Evolutionary conservation across 345 rosid genomes (phyloP).

Genomic region (Excoecaria cochinchinensis): DNA sequence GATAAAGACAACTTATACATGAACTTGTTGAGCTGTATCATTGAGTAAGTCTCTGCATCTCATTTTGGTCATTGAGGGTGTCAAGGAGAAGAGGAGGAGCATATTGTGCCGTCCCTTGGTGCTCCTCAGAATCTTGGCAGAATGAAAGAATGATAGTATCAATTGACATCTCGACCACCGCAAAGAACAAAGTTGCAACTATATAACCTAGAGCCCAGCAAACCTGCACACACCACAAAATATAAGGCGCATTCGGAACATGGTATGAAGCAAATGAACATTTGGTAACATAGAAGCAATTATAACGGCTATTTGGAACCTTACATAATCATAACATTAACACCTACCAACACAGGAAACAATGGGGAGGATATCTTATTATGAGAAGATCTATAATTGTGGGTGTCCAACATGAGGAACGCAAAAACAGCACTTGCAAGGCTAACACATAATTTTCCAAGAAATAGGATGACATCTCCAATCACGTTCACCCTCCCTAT

Average conservation of each 20-base stretch:
- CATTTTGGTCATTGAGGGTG: conserved; percentile 68
- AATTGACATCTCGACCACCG: conserved; percentile 93
- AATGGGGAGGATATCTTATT: conserved; percentile 90
- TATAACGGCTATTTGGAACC: not conserved
- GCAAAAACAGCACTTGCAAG: conserved; percentile 81
- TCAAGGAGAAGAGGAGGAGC: conserved; percentile 92
- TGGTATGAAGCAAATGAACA: not conserved
- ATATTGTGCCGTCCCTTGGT: conserved; percentile 92
- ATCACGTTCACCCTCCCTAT: conserved; percentile 93
- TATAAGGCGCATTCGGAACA: not conserved
- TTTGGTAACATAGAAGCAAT: not conserved
- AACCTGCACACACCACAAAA: conserved; percentile 45
- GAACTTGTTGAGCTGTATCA: conserved; percentile 21
- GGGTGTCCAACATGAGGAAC: conserved; percentile 90
- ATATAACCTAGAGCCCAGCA: conserved; percentile 91
- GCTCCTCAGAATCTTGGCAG: conserved; percentile 97
- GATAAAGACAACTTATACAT: conserved; percentile 13
- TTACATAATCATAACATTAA: not conserved
- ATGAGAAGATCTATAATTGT: conserved; percentile 71
- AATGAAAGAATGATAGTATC: conserved; percentile 92
- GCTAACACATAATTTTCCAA: conserved; percentile 92
- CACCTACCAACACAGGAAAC: conserved; percentile 82
- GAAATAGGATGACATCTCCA: conserved; percentile 85
- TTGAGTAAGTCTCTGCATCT: conserved; percentile 69
- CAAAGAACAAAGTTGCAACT: conserved; percentile 94